Base-by-base conservation (phyloP, 106 monocot genomes). In the Dioscorea zingiberensis region DNA sequence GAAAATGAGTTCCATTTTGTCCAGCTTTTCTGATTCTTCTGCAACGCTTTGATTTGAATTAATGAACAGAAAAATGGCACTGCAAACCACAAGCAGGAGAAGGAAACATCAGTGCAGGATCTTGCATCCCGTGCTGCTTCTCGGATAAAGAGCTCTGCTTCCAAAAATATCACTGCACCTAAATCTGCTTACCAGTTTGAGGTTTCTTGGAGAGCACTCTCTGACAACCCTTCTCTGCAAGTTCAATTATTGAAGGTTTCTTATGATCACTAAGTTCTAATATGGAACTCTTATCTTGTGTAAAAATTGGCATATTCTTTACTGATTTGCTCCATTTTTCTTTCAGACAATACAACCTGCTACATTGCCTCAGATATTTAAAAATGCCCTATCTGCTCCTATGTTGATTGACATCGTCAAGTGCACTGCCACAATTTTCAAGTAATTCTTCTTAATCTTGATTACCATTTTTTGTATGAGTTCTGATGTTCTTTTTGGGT, bases 161-260 rank as follows among this genome's bases (percentile, higher is more conserved):
- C 48, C 9, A 86, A 84, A 69, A 78, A 48, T 74, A 70, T 93
- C 51, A 64, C 66, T 24, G 59, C 75, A 21, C 98, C 98, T 74
- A 99, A 80, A 58, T 74, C 93, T 44, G 89, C 93, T 60, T 99
- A 99, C 60, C 84, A 99, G 55, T 93, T 99, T 78, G 98, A 99
- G 65, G 84, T 93, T 71, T 89, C 80, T 16, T 99, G 93, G 93
- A 82, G 85, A 44, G 75, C 84, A 26, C 79, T 93, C 9, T 99
- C 93, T 58, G 60, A 83, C 65, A 89, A 93, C 59, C 53, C 62
- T 66, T 19, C 24, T 18, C 45, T 61, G 62, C 98, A 98, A 80
- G 60, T 72, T 71, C 67, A 67, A 28, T 58, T 99, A 63, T 66
- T 99, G n/a, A 99, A 93, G 89, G 98, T 93, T 63, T 51, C 27